A percentile compares a stretch with the other conserved stretches of the same genome.
Conservation (phyloP, 805 yeast species). For the Starmerella floricola region DNA sequence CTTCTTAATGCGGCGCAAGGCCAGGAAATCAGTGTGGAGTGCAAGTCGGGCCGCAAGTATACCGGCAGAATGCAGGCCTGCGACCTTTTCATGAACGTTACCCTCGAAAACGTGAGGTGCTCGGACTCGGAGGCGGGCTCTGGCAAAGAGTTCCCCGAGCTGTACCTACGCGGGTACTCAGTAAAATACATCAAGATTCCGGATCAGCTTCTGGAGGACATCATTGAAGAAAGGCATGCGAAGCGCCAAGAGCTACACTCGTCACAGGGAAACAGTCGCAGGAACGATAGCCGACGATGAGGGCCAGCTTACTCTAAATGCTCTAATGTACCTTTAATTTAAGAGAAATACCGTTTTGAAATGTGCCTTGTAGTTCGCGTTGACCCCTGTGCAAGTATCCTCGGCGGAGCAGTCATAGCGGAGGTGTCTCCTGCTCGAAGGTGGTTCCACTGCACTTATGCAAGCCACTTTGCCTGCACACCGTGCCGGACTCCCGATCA, state of each 20-base stretch:
- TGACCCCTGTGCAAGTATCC: no score
- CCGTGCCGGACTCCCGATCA: no score
- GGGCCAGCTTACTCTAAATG: neutral
- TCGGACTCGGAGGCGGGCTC: slow-evolving; percentile 10
- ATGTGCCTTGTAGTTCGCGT: no score
- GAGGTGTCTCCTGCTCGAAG: no score
- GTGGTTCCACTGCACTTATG: no score
- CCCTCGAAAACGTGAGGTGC: slow-evolving; percentile 59
- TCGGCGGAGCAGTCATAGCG: no score
- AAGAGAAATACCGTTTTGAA: no score
- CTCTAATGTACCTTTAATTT: no score
- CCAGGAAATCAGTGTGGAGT: slow-evolving; percentile 74
- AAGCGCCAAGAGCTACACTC: slow-evolving; percentile 28
- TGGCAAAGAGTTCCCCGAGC: slow-evolving; percentile 17
- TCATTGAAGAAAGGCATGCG: slow-evolving; percentile 30
- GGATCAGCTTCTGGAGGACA: slow-evolving; percentile 31
- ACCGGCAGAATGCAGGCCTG: slow-evolving; percentile 76
- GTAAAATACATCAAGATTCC: slow-evolving; percentile 35
- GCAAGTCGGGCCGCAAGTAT: slow-evolving; percentile 81
- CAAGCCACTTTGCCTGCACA: no score
- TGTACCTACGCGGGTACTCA: slow-evolving; percentile 22
- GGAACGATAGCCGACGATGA: slow-evolving; percentile 4
- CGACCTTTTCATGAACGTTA: slow-evolving; percentile 93
- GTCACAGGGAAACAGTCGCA: slow-evolving; percentile 15
- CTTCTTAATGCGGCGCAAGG: slow-evolving; percentile 83